Evolutionary conservation across 352 stramenopile species (phyloP).

Genomic region (Phytophthora melonis): DNA sequence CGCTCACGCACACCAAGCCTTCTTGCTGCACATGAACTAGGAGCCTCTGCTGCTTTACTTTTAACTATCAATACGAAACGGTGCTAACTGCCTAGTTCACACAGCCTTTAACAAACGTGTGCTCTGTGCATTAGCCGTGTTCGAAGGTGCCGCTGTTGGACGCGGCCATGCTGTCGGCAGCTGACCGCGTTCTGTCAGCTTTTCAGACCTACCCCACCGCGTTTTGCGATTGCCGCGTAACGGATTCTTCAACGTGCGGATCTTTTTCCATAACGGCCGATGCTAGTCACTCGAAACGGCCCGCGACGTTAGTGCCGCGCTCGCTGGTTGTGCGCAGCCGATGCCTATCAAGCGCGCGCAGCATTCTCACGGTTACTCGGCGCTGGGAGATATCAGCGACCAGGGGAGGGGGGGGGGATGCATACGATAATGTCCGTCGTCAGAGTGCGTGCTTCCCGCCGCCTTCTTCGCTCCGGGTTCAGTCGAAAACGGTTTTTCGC

Average conservation of each 20-base stretch:
- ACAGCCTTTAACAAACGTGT: too few species aligned
- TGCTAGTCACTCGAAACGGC: slow-evolving; percentile 25
- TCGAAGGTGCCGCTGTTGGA: too few species aligned
- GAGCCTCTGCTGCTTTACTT: too few species aligned
- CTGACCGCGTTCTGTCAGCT: neutral
- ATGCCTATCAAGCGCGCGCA: slow-evolving; percentile 23
- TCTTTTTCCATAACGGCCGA: slow-evolving; percentile 30
- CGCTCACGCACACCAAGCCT: too few species aligned
- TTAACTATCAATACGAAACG: too few species aligned
- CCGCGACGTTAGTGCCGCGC: slow-evolving; percentile 1
- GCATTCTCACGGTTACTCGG: slow-evolving; percentile 17
- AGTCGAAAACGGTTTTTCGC: slow-evolving; percentile 27
- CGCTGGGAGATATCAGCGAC: slow-evolving; percentile 11
- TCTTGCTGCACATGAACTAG: too few species aligned
- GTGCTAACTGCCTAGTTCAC: too few species aligned
- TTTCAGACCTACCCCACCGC: neutral
- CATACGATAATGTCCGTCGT: slow-evolving; percentile 7
- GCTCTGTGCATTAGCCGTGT: too few species aligned
- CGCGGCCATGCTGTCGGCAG: too few species aligned
- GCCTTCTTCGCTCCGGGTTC: slow-evolving; percentile 15
- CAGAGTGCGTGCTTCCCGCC: slow-evolving; percentile 17
- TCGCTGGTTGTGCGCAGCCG: neutral
- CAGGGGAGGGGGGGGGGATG: neutral
- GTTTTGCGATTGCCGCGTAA: neutral
- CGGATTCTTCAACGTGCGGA: slow-evolving; percentile 6